Evolutionary conservation across 352 stramenopile species (phyloP), one percentile per base, ranked within the genome.

Genomic region (Phytophthora quininea): DNA sequence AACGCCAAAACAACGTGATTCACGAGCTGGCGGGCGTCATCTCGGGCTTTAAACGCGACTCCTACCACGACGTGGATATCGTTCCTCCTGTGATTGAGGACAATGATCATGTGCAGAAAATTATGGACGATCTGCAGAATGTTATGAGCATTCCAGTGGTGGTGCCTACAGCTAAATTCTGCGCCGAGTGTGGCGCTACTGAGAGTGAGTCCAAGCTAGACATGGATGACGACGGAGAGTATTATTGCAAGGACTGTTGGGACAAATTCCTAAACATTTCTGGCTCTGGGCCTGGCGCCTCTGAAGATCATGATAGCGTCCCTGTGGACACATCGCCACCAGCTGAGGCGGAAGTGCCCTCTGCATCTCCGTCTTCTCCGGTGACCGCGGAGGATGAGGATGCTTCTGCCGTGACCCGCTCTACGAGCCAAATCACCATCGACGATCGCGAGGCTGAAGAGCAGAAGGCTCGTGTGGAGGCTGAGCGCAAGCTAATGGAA

Each of bases 161-260:
- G 30, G 84, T 93, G 48, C 83, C 86, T 3, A 81, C 74, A 3
- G 76, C 70, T 35, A 96, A 96, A 56, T 92, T 87, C 55, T 96
- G 88, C 57, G 85, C 85, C 45, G 86, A 94, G 15, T 96, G 88
- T 59, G 82, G 85, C 30, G 74, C 85, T 1, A 90, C 83, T 1
- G 88, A 96, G 69, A 85, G 88, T 30, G 82, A 92, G 48, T 88
- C 79, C 0, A 86, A 87, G 72, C 74, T 94, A 10, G 83, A 93
- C 45, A 78, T 92, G 49, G 88, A 96, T 63, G 85, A 90, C 35
- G 86, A 96, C 48, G 86, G 86, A 0, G 79, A 94, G 51, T 92
- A 89, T 66, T 96, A 96, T 67, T 96, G 88, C 76, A 92, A 91
- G 58, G 88, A 92, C 63, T 96, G 88, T 53, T 96, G 86, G 87